Evolutionary conservation across 202 grass and related monocot species (phyloP), one percentile per base, ranked within the genome.

Genomic region (Eragrostis tef): DNA sequence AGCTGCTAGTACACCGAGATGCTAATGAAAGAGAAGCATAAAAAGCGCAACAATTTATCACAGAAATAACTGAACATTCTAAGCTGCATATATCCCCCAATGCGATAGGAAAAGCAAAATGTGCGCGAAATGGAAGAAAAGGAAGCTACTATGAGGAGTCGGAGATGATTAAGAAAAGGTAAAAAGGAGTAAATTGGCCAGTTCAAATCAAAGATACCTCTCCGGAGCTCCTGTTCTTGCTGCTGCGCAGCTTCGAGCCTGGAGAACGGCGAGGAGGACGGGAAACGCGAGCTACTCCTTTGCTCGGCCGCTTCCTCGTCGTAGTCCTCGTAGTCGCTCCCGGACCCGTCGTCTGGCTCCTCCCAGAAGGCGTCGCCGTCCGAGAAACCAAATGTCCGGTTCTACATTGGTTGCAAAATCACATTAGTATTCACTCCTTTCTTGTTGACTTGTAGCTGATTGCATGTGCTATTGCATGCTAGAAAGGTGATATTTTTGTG

Each of bases 271-370:
- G 73, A 46, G 9, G 59, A 7, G n/a, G 85, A 53, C 7, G 77
- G 64, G 20, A 46, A 60, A 24, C 22, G 29, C 1, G 50, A 78
- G 66, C 39, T 11, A 7, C 50, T 68, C 43, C 72, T 74, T 11
- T 2, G 49, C 54, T 8, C 12, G 3, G 44, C 8, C 10, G n/a
- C 31, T 77, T 61, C 57, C 0, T 2, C 72, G 19, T n/a, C n/a
- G n/a, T 90, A 71, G 15, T 82, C 82, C 69, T 87, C 88, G 70
- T 93, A 84, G 12, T 80, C 90, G 54, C 88, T 89, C 6, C 79
- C 89, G 70, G 73, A 79, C 11, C 93, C 89, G 66, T 90, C 88
- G 66, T 93, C 87, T 5, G 83, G 90, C 64, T 91, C 90, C 79
- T 99, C 92, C 93, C 85, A 98, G 46, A 88, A 90, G 9, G 47